These are phyloP conservation scores for Pythium folliculosum DNA, from an alignment of 352 stramenopile genomes.

Conservation along the genomic window DNA sequence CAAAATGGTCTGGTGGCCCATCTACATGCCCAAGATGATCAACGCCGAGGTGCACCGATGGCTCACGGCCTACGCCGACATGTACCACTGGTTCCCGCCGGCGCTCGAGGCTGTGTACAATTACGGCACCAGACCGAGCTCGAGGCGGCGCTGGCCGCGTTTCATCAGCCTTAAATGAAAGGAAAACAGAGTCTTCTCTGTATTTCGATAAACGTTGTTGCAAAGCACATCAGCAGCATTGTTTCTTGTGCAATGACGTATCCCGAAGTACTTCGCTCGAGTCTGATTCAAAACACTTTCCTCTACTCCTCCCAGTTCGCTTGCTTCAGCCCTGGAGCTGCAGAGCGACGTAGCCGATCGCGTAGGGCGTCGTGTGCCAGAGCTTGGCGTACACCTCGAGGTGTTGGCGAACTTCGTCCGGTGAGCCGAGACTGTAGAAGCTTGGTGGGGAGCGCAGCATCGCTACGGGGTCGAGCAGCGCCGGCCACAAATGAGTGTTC, in stretches of 20 bases:
- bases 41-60: not conserved
- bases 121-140: not conserved
- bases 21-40: constrained; percentile 12
- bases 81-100: constrained; percentile 5
- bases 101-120: not conserved
- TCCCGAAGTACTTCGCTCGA: no score
- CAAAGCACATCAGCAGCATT: no score
- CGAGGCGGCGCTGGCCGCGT: not conserved
- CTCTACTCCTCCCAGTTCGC: no score
- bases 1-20: not conserved
- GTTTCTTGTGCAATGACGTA: no score
- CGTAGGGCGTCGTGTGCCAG: constrained; percentile 6
- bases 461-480: not conserved
- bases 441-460: not conserved
- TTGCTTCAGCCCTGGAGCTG: constrained; percentile 1
- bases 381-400: constrained; percentile 5
- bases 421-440: not conserved
- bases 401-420: constrained; percentile 5
- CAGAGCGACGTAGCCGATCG: constrained; percentile 2
- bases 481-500: not conserved
- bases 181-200: no score
- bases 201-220: no score
- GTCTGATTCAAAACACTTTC: no score
- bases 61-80: not conserved
- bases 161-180: not conserved